phyloP scores from a whole-genome alignment of 305 asterid genomes.

The Coffea humblotiana region DNA sequence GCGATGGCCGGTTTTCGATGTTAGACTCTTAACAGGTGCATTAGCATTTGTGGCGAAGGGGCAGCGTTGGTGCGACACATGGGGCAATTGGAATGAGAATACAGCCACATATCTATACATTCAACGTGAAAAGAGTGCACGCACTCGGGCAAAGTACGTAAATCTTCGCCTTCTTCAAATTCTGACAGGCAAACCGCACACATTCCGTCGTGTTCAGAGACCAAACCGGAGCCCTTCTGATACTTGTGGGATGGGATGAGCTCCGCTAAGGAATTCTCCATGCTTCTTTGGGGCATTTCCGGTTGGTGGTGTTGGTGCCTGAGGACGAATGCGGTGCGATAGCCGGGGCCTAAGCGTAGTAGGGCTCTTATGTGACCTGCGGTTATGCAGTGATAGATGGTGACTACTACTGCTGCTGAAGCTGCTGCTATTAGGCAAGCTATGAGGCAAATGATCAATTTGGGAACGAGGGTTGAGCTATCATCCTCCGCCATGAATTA shows the following conservation, averaged over 20 bases:
- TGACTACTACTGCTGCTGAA: constrained; percentile 33
- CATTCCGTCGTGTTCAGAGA: constrained; percentile 3
- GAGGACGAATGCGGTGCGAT: neutral
- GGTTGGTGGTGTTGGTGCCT: neutral
- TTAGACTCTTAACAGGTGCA: constrained; percentile 24
- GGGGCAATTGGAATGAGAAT: constrained; percentile 55
- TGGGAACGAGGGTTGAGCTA: constrained; percentile 22
- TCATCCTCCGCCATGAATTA: constrained; percentile 23
- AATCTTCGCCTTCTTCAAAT: constrained; percentile 53
- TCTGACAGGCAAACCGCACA: constrained; percentile 39
- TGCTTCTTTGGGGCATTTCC: constrained; percentile 19
- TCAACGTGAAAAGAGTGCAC: constrained; percentile 46
- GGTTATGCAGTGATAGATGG: constrained; percentile 39
- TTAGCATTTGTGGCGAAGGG: constrained; percentile 30
- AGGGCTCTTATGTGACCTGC: constrained; percentile 19
- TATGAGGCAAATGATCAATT: constrained; percentile 33
- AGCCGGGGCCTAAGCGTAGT: constrained; percentile 5
- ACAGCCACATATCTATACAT: constrained; percentile 65
- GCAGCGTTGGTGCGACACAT: constrained; percentile 46
- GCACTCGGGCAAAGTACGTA: constrained; percentile 54
- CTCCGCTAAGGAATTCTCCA: constrained; percentile 35
- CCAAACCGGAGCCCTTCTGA: constrained; percentile 18
- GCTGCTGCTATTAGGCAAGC: constrained; percentile 37
- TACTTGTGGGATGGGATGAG: constrained; percentile 39
- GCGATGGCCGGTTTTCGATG: neutral